These are phyloP conservation scores for Casuarina cunninghamiana DNA, from an alignment of 306 rosid genomes.

Conservation along the genomic window DNA sequence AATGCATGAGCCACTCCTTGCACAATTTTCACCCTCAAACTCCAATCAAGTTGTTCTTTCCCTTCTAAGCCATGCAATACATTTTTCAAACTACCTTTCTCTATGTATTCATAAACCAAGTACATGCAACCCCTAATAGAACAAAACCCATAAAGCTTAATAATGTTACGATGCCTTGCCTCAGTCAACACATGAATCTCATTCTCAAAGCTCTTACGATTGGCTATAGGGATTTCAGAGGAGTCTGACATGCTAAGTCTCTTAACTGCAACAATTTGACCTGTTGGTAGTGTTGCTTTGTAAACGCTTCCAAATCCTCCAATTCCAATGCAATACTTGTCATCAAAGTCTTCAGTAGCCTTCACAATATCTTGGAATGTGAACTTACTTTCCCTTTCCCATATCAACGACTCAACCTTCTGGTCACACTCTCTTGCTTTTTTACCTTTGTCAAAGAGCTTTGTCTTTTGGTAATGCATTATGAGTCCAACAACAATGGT, in stretches of 20 bases:
- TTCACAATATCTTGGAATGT: slow-evolving; percentile 47
- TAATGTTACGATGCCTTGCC: slow-evolving; percentile 67
- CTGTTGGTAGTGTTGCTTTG: slow-evolving; percentile 44
- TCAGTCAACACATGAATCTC: slow-evolving; percentile 61
- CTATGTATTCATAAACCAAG: slow-evolving; percentile 55
- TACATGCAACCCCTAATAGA: slow-evolving; percentile 47
- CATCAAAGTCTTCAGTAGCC: slow-evolving; percentile 57
- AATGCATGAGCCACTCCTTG: slow-evolving; percentile 69
- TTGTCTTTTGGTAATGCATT: neutral
- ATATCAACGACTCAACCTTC: slow-evolving; percentile 18
- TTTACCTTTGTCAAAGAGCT: slow-evolving; percentile 32
- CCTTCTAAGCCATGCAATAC: slow-evolving; percentile 51
- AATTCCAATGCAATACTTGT: slow-evolving; percentile 59
- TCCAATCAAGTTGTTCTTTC: slow-evolving; percentile 45
- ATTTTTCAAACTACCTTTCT: slow-evolving; percentile 54
- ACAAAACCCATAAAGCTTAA: slow-evolving; percentile 64
- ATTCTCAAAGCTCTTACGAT: slow-evolving; percentile 48
- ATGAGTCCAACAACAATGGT: slow-evolving; percentile 22
- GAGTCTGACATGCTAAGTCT: slow-evolving; percentile 42
- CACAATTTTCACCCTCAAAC: slow-evolving; percentile 47
- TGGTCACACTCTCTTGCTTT: slow-evolving; percentile 5
- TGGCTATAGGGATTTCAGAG: slow-evolving; percentile 42
- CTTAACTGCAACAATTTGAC: slow-evolving; percentile 60
- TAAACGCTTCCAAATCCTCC: slow-evolving; percentile 80
- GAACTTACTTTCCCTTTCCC: slow-evolving; percentile 45